Evolutionary conservation across 1,284 basidiomycete genomes (phyloP).

Genomic region (Mycena citricolor): DNA sequence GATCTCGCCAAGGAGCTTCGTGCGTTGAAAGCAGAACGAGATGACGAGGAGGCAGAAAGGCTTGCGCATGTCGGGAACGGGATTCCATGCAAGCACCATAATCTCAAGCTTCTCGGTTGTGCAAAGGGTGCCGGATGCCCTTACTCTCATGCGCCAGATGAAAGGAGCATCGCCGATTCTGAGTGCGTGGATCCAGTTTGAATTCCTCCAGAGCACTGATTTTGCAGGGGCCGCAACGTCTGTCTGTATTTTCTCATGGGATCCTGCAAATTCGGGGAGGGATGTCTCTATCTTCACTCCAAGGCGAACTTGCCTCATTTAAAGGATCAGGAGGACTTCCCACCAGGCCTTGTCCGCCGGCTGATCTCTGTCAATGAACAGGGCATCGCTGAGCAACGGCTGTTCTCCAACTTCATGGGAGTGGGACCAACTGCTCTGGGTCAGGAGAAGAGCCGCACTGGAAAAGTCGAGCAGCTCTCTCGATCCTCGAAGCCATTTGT

Average conservation of each 20-base stretch:
- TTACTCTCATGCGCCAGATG: conserved; percentile 52
- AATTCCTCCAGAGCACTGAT: background rate
- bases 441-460: too few species aligned
- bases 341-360: conserved; percentile 2
- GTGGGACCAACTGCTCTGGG: conserved; percentile 9
- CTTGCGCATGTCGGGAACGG: conserved; percentile 48
- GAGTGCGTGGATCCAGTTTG: conserved; percentile 37
- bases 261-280: conserved; percentile 37
- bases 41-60: conserved; percentile 48
- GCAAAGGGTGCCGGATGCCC: conserved; percentile 35
- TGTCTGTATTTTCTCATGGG: conserved; percentile 39
- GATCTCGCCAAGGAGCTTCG: too few species aligned
- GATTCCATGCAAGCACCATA: conserved; percentile 52
- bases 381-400: conserved; percentile 3
- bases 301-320: conserved; percentile 31
- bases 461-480: background rate
- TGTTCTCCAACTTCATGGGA: conserved; percentile 15
- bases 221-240: conserved; percentile 38
- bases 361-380: conserved; percentile 11
- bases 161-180: conserved; percentile 49
- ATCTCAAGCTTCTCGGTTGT: conserved; percentile 44
- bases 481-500: conserved; percentile 7
- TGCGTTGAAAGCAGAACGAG: too few species aligned
- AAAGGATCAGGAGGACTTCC: conserved; percentile 33
- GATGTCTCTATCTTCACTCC: conserved; percentile 39